Percentiles rank a stretch among this genome's conserved stretches.
These are phyloP conservation scores for Lactarius quietus DNA, from an alignment of 768 basidiomycete genomes.

Conservation along the genomic window DNA sequence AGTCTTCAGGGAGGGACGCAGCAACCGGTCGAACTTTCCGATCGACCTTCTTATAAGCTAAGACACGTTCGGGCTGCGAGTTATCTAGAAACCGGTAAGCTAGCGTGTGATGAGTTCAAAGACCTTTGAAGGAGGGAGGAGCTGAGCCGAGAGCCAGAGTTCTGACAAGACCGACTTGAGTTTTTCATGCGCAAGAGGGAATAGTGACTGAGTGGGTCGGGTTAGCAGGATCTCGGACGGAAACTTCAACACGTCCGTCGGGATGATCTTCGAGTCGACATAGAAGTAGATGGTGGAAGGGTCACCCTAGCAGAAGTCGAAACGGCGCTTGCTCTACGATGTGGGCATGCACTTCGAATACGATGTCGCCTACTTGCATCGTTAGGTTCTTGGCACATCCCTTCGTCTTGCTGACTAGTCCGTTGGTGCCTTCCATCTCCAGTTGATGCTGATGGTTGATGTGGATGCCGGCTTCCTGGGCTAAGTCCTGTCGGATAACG, in stretches of 20 bases:
- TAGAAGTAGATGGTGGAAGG: background rate
- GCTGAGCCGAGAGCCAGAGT: too few species aligned
- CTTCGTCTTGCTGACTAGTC: background rate
- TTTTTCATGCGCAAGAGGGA: too few species aligned
- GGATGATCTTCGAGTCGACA: slow-evolving; percentile 1
- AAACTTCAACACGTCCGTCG: background rate
- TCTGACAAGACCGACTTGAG: too few species aligned
- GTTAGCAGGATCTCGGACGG: background rate
- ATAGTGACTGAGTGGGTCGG: background rate
- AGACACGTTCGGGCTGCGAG: too few species aligned
- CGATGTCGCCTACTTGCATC: background rate
- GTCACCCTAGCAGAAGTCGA: background rate
- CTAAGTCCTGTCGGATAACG: background rate
- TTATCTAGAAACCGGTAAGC: too few species aligned
- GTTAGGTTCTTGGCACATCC: background rate
- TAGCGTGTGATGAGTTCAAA: too few species aligned
- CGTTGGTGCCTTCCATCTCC: background rate
- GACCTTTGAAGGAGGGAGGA: too few species aligned
- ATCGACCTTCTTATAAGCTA: background rate
- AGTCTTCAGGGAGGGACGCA: background rate
- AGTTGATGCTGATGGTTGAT: too few species aligned
- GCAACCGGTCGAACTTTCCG: background rate
- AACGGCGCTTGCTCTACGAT: background rate
- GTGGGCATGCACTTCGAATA: background rate
- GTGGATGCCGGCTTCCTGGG: background rate